These are phyloP conservation scores for Vigna mungo DNA, from an alignment of 306 rosid genomes.

Conservation along the genomic window DNA sequence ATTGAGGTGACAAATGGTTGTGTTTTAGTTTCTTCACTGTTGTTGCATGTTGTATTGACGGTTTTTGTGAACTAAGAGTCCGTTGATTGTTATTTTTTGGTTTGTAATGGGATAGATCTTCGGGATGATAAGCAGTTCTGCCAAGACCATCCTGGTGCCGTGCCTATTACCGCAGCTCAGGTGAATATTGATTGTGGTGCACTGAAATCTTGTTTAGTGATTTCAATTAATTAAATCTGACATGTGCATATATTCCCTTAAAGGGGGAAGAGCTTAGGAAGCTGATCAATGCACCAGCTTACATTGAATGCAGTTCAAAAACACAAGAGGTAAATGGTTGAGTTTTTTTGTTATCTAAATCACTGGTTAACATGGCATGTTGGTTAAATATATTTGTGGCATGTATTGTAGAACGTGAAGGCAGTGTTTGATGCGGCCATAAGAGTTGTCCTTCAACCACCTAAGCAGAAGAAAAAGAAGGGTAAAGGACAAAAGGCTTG, in stretches of 20 bases:
- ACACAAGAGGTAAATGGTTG: conserved; percentile 78
- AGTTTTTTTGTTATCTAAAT: not conserved
- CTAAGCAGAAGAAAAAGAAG: conserved; percentile 98
- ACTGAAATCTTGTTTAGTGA: conserved; percentile 19
- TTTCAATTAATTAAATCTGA: conserved; percentile 36
- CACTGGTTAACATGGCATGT: not conserved
- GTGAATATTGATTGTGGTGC: conserved; percentile 52
- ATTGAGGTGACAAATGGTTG: conserved; percentile 8
- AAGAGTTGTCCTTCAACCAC: conserved; percentile 99
- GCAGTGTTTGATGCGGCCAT: conserved; percentile 94
- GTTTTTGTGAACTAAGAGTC: conserved; percentile 21
- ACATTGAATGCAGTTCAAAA: conserved; percentile 99
- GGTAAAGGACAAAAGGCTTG: conserved; percentile 91
- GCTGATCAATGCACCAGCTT: conserved; percentile 93
- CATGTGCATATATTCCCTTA: conserved; percentile 29
- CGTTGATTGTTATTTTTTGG: conserved; percentile 37
- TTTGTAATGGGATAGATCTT: conserved; percentile 72
- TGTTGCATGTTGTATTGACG: conserved; percentile 7
- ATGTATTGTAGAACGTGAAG: conserved; percentile 85
- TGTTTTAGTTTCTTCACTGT: conserved; percentile 10
- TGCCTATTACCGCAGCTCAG: conserved; percentile 89
- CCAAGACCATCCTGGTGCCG: conserved; percentile 96
- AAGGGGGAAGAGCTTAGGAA: conserved; percentile 99
- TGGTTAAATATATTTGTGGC: conserved; percentile 36
- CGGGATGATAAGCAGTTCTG: conserved; percentile 99